These are phyloP conservation scores for Aspergillus persii DNA, from an alignment of 2,329 filamentous ascomycete genomes.

Conservation along the genomic window DNA sequence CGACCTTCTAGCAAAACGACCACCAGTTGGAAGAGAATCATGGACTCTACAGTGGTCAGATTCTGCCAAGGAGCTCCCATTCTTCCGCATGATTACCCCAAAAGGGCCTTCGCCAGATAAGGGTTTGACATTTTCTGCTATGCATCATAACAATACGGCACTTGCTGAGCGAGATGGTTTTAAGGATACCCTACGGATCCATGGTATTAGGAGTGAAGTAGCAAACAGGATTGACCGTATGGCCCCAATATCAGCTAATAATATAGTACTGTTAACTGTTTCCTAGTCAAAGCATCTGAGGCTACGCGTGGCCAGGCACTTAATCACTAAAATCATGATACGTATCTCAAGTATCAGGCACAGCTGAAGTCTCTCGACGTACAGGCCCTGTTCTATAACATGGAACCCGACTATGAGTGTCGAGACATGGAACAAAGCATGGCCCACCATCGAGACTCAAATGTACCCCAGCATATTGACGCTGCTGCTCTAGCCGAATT, in stretches of 20 bases:
- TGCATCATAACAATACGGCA: slow-evolving; percentile 6
- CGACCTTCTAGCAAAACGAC: slow-evolving; percentile 14
- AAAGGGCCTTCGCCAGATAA: slow-evolving; percentile 5
- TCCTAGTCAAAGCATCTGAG: slow-evolving; percentile 9
- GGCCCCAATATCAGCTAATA: neutral
- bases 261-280: neutral
- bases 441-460: slow-evolving; percentile 18
- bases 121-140: slow-evolving; percentile 15
- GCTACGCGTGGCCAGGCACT: slow-evolving; percentile 18
- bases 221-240: slow-evolving; percentile 8
- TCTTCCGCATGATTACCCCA: slow-evolving; percentile 15
- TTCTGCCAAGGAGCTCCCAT: slow-evolving; percentile 2
- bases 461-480: slow-evolving; percentile 17
- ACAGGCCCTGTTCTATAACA: slow-evolving; percentile 16
- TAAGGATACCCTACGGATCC: neutral
- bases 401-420: slow-evolving; percentile 20
- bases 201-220: slow-evolving; percentile 1
- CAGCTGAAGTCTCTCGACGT: slow-evolving; percentile 20
- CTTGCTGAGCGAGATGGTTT: slow-evolving; percentile 2
- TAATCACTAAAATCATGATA: slow-evolving; percentile 18
- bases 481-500: slow-evolving; percentile 13
- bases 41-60: slow-evolving; percentile 17
- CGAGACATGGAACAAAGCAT: slow-evolving; percentile 23
- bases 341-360: slow-evolving; percentile 21
- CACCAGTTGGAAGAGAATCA: slow-evolving; percentile 16